Evolutionary conservation across 257 asterid species (phyloP).

Genomic region (Plantago elongata): DNA sequence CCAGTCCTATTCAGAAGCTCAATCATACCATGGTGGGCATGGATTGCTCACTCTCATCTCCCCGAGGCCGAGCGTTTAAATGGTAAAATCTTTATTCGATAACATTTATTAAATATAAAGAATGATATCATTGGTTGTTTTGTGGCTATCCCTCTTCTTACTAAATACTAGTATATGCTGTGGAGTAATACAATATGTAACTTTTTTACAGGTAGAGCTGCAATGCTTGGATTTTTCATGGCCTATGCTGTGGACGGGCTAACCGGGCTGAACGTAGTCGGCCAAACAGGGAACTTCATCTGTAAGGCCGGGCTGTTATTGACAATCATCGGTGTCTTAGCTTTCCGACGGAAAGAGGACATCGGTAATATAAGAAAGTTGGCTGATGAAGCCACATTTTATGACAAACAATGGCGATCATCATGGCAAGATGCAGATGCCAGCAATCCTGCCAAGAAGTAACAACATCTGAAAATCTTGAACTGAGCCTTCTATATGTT

Average conservation of each 20-base stretch:
- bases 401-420: conserved; percentile 62
- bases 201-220: conserved; percentile 84
- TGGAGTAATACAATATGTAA: too few relatives aligned
- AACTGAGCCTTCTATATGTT: too few relatives aligned
- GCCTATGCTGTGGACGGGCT: conserved; percentile 53
- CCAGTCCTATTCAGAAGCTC: conserved; percentile 62
- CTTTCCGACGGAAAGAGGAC: conserved; percentile 43
- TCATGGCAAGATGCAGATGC: conserved; percentile 41
- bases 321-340: conserved; percentile 38
- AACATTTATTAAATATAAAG: too few relatives aligned
- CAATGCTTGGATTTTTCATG: conserved; percentile 71
- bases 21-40: conserved; percentile 70
- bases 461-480: not conserved
- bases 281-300: conserved; percentile 55
- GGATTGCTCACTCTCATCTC: conserved; percentile 63
- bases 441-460: not conserved
- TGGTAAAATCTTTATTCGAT: conserved; percentile 23
- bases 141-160: too few relatives aligned
- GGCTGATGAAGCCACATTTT: conserved; percentile 62
- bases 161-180: too few relatives aligned
- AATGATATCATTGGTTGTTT: too few relatives aligned
- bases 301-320: conserved; percentile 48
- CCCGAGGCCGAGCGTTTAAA: conserved; percentile 65
- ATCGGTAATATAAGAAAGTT: conserved; percentile 32
- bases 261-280: conserved; percentile 58